Conservation (phyloP, 305 asterid species). For the Plantago coronopus region DNA sequence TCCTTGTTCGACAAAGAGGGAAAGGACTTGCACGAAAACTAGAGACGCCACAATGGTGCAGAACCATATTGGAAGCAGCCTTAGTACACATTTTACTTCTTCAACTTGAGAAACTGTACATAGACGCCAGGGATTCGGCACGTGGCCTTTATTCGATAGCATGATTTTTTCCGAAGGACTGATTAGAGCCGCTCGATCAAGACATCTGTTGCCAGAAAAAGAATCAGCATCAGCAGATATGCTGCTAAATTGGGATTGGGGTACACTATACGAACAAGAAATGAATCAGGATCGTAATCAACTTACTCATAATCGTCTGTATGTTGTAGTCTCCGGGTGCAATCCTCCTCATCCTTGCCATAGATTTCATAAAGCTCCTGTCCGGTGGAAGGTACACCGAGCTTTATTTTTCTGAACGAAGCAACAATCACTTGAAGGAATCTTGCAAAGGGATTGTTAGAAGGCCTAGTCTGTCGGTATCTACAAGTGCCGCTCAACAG, state of each 20-base stretch:
- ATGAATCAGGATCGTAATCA: too few species aligned
- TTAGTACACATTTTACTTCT: constrained; percentile 69
- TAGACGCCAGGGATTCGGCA: constrained; percentile 64
- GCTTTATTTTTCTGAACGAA: constrained; percentile 46
- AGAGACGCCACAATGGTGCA: constrained; percentile 75
- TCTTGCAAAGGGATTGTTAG: constrained; percentile 65
- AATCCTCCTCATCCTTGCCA: constrained; percentile 36
- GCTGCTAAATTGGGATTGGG: background rate
- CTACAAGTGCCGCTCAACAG: constrained; percentile 51
- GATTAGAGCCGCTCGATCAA: constrained; percentile 66
- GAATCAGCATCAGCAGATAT: background rate
- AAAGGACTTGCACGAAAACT: constrained; percentile 69
- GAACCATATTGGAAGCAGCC: constrained; percentile 80
- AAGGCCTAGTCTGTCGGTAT: constrained; percentile 54
- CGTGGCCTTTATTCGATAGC: constrained; percentile 39
- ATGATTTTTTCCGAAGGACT: constrained; percentile 42
- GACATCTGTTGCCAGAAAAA: constrained; percentile 42
- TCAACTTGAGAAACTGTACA: constrained; percentile 80
- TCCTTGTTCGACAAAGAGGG: constrained; percentile 89
- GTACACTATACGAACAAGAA: too few species aligned
- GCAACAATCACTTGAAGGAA: constrained; percentile 68
- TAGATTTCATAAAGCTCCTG: constrained; percentile 54
- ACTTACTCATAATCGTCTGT: constrained; percentile 67
- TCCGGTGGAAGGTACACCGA: constrained; percentile 40
- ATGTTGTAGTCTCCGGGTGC: constrained; percentile 42